A percentile compares a stretch with the other conserved stretches of the same genome.
These are phyloP conservation scores for Endocalyx cinctus DNA, from an alignment of 2,329 filamentous ascomycete genomes.

Conservation along the genomic window DNA sequence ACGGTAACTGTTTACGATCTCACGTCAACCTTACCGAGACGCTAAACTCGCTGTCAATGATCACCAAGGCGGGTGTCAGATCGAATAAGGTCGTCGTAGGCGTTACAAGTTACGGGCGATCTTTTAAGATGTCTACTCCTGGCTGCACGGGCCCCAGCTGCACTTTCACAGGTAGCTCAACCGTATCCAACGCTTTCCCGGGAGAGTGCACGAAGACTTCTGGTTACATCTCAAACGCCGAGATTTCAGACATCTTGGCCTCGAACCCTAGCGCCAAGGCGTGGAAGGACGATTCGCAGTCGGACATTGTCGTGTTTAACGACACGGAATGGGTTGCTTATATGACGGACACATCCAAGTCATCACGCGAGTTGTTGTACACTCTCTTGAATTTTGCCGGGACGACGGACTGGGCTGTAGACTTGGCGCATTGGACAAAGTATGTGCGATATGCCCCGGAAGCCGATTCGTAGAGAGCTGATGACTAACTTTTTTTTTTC, in stretches of 20 bases:
- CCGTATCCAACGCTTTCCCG: constrained; percentile 19
- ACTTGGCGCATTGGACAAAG: constrained; percentile 20
- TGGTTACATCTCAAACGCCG: constrained; percentile 35
- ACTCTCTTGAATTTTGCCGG: constrained; percentile 26
- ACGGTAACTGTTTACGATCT: constrained; percentile 26
- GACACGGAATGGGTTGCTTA: constrained; percentile 16
- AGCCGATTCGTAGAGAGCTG: background rate
- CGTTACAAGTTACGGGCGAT: constrained; percentile 29
- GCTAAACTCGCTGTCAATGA: constrained; percentile 27
- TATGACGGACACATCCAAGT: constrained; percentile 15
- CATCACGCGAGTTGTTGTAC: constrained; percentile 12
- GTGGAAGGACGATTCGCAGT: constrained; percentile 10
- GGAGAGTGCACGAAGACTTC: constrained; percentile 32
- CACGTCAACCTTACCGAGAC: constrained; percentile 35
- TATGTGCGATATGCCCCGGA: constrained; percentile 1
- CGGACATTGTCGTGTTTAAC: constrained; percentile 17
- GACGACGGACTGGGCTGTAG: constrained; percentile 31
- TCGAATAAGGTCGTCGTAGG: constrained; percentile 28
- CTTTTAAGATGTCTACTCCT: constrained; percentile 27
- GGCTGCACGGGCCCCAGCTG: constrained; percentile 28
- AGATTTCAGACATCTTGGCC: constrained; percentile 30
- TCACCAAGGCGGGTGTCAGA: constrained; percentile 36
- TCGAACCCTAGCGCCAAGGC: constrained; percentile 5
- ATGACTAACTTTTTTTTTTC: constrained; percentile 2
- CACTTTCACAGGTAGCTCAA: constrained; percentile 23